Base-by-base conservation (phyloP, 495 filamentous ascomycete species). In the Eremomyces bilateralis region DNA sequence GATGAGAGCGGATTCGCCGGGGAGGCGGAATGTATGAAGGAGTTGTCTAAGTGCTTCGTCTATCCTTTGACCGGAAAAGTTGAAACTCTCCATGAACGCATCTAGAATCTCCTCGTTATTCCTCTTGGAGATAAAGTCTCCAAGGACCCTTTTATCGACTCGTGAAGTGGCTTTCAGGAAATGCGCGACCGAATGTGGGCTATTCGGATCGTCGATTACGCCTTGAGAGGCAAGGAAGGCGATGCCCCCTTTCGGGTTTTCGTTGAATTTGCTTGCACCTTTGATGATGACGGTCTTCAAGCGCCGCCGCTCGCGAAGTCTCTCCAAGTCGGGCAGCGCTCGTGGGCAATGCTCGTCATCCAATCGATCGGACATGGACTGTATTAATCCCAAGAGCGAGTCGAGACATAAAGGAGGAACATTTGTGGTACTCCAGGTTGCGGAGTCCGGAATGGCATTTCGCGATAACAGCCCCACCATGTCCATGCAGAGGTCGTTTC, bases 401-500 rank as follows among this genome's bases (percentile, higher is more conserved):
- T 99, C 88, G 5, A 99, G 59, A 47, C 90, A 99, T 15, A 99
- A 54, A 2, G 90, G 88, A 13, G 88, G 88, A 8, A 99, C 88
- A 50, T 90, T 99, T 18, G 88, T 94, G 0, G 88, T 99, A 52
- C 88, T 99, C 88, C 88, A 99, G 16, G 85, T 95, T 8, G 84
- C 90, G 2, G 88, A 92, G 48, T 99, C 88, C 4, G 88, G 88
- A 44, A 99, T 82, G 6, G 88, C 88, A 47, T 91, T 95, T 36
- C 88, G 65, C 19, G 88, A 83, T 24, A 99, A 63, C 24, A 99
- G 56, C 2, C 88, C 85, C 29, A 99, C 69, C 64, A 95, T 73
- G 47, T 99, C 88, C 53, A 90, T 80, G 46, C 90, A 99, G 2
- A 99, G 53, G 53, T 95, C 88, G 22, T 71, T 74, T 20, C 90